phyloP scores from a whole-genome alignment of 2,329 filamentous ascomycete species.

The Reticulascus tulasneorum region DNA sequence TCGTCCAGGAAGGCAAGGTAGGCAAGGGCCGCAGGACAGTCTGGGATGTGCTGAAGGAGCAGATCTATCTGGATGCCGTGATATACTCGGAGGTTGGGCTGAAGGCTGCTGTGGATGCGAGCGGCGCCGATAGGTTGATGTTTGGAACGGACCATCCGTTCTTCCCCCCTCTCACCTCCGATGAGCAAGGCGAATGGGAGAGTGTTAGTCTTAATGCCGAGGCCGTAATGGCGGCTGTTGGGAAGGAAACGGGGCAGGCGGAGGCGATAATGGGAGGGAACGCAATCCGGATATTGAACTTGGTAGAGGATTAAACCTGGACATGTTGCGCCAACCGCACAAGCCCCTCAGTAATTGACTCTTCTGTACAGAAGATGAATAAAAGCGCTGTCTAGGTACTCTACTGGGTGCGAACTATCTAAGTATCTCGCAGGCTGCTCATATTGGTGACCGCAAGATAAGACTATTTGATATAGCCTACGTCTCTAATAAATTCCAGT shows the following conservation, averaged over 20 bases:
- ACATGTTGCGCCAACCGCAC: too few relatives aligned
- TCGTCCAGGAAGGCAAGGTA: conserved; percentile 60
- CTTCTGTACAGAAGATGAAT: too few relatives aligned
- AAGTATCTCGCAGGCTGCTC: too few relatives aligned
- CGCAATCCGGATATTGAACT: conserved; percentile 46
- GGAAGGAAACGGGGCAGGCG: conserved; percentile 38
- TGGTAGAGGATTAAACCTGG: conserved; percentile 9
- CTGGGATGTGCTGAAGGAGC: conserved; percentile 59
- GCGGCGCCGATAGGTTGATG: conserved; percentile 66
- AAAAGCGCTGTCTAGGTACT: too few relatives aligned
- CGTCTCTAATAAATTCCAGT: too few relatives aligned
- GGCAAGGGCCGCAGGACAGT: conserved; percentile 42
- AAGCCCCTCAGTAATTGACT: too few relatives aligned
- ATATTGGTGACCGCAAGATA: too few relatives aligned
- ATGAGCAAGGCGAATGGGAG: conserved; percentile 63
- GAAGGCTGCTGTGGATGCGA: conserved; percentile 62
- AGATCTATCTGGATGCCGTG: conserved; percentile 85
- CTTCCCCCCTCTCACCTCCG: conserved; percentile 68
- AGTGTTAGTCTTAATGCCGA: conserved; percentile 54
- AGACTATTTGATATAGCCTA: too few relatives aligned
- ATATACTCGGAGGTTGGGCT: conserved; percentile 74
- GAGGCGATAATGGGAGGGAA: conserved; percentile 57
- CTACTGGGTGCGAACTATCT: too few relatives aligned
- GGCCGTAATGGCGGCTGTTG: conserved; percentile 51
- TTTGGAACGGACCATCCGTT: conserved; percentile 84